Percentiles rank a stretch among this genome's conserved stretches.
phyloP scores from a whole-genome alignment of 2,329 filamentous ascomycete species.

The Pseudogymnoascus sp. region DNA sequence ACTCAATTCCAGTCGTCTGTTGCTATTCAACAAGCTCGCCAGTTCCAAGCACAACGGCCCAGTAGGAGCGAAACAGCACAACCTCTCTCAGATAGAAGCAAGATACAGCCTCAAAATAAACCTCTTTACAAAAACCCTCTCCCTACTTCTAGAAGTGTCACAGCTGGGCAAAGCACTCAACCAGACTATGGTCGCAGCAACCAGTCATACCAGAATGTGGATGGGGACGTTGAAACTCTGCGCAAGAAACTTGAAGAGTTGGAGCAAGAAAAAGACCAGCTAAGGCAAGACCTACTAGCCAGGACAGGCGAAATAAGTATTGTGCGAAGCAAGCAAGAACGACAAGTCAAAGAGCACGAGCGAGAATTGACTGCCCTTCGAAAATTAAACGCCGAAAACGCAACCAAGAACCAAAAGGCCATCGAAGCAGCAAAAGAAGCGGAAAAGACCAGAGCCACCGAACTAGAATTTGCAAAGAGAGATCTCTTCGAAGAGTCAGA shows the following conservation, averaged over 20 bases:
- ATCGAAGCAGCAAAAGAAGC: constrained; percentile 60
- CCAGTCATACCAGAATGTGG: constrained; percentile 13
- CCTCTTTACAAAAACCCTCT: not conserved
- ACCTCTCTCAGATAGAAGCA: constrained; percentile 8
- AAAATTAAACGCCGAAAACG: constrained; percentile 57
- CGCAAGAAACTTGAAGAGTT: constrained; percentile 18
- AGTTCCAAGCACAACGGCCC: constrained; percentile 12
- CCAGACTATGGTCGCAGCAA: not conserved
- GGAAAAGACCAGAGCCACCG: constrained; percentile 58
- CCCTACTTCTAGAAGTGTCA: not conserved
- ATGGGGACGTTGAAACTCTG: not conserved
- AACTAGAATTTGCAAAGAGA: constrained; percentile 66
- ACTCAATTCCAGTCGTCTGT: constrained; percentile 6
- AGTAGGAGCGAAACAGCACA: constrained; percentile 4
- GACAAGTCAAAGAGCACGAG: constrained; percentile 55
- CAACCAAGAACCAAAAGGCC: constrained; percentile 57
- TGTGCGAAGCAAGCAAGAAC: constrained; percentile 64
- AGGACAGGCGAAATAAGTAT: constrained; percentile 70
- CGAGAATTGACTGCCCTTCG: constrained; percentile 55
- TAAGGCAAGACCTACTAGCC: constrained; percentile 52
- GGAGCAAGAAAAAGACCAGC: constrained; percentile 48
- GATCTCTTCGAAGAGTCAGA: constrained; percentile 59
- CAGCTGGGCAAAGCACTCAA: not conserved
- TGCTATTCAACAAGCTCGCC: constrained; percentile 1
- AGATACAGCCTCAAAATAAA: not conserved